Percentiles rank a stretch among this genome's conserved stretches.
These are phyloP conservation scores for Pyrus betulifolia DNA, from an alignment of 306 rosid species.

Conservation along the genomic window DNA sequence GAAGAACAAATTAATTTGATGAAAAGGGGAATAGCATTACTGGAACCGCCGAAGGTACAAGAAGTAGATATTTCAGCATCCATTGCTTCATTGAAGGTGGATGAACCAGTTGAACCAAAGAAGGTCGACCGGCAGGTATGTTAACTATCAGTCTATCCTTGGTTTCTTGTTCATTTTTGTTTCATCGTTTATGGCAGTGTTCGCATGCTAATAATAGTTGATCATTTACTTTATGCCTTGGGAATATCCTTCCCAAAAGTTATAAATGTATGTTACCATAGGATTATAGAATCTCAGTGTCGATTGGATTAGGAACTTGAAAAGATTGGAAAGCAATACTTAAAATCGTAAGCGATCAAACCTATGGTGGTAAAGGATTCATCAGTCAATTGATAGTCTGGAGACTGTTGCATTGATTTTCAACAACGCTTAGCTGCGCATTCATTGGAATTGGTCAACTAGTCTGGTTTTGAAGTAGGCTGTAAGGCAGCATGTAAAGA, in stretches of 20 bases:
- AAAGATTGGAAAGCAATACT: neutral
- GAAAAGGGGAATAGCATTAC: conserved; percentile 33
- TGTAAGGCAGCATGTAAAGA: neutral
- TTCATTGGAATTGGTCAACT: neutral
- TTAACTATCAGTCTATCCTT: neutral
- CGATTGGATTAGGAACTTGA: neutral
- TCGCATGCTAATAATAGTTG: neutral
- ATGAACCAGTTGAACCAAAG: conserved; percentile 35
- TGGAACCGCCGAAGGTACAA: conserved; percentile 43
- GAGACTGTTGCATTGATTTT: neutral
- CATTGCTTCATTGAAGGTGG: conserved; percentile 17
- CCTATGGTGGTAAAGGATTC: neutral
- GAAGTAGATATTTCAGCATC: conserved; percentile 21
- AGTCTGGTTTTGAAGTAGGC: neutral
- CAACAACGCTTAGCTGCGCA: neutral
- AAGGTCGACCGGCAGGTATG: conserved; percentile 75
- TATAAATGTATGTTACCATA: neutral
- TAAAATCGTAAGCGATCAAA: neutral
- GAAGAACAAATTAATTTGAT: conserved; percentile 39
- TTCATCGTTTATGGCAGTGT: neutral
- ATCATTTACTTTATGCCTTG: neutral
- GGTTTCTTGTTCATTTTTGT: neutral
- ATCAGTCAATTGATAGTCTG: neutral
- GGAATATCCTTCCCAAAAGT: neutral
- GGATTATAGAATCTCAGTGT: neutral